Evolutionary conservation across 768 basidiomycete species (phyloP), one percentile per base, ranked within the genome.

Genomic region (Russula vinacea): DNA sequence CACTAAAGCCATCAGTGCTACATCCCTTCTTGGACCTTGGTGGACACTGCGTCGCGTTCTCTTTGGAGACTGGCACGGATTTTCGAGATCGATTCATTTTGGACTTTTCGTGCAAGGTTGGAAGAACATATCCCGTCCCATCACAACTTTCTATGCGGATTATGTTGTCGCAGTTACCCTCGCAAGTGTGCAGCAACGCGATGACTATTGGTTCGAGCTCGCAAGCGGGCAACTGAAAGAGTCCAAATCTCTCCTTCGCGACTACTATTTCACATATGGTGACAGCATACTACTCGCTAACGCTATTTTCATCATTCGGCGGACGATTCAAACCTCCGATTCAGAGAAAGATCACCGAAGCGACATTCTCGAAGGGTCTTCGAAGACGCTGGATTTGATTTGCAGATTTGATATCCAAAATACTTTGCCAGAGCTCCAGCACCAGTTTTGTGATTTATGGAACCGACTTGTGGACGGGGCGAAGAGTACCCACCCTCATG

Each of bases 131-230:
- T 9, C 10, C n/a, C 3, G 35, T 1, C n/a, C 60, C 5, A 3
- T 11, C 5, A 19, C 45, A 14, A 24, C 29, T 16, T 42, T 24
- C n/a, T 52, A 57, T 24, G 39, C 62, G 7, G 37, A 52, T 7
- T 51, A 39, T 19, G 49, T 42, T 13, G 26, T 62, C 42, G 22
- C 55, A 11, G 16, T 45, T 17, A 57, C 51, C 5, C 42, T 57
- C 26, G 32, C 55, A 19, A 40, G 39, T 9, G 55, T 26, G 2
- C 47, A 19, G 26, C 47, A 32, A 19, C 45, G 29, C 14, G 44
- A 62, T 24, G 17, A 51, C 17, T 39, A 39, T 22, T 62, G 62
- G 56, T 44, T 57, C 39, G 47, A 52, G 32, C 47, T 57, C 29
- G 19, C 56, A 16, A 3, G 39, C 5, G 1, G 39, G 13, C 39